Evolutionary conservation across 129 eudicot species (phyloP).

Genomic region (Flaveria brownii): DNA sequence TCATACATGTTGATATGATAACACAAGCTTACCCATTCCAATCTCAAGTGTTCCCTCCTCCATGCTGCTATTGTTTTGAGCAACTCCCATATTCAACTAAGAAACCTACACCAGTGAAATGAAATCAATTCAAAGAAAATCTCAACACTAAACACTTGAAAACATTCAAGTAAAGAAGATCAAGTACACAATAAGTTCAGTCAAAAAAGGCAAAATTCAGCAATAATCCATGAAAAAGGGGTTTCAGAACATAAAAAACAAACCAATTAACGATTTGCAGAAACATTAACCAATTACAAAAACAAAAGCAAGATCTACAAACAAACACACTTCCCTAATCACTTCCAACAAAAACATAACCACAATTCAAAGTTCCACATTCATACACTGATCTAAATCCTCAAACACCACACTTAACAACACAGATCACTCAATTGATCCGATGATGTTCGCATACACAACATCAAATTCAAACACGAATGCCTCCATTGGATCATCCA

Average conservation of each 20-base stretch:
- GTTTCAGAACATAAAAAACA: neutral
- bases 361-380: neutral
- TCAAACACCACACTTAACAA: conserved; percentile 16
- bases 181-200: conserved; percentile 1
- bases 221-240: conserved; percentile 5
- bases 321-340: neutral
- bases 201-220: neutral
- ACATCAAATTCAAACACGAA: conserved; percentile 9
- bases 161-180: neutral
- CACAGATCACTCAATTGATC: conserved; percentile 11
- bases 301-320: conserved; percentile 4
- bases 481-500: conserved; percentile 7
- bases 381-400: conserved; percentile 12
- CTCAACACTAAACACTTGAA: neutral
- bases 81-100: conserved; percentile 58
- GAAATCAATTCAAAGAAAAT: neutral
- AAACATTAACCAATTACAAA: neutral
- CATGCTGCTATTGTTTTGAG: conserved; percentile 50
- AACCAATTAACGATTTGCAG: conserved; percentile 7
- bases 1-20: neutral
- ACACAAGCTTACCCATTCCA: conserved; percentile 74
- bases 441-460: neutral
- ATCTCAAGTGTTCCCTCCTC: conserved; percentile 90
- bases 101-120: conserved; percentile 11
- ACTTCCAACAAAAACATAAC: neutral